phyloP scores from a whole-genome alignment of 192 early-diverging fungal species.

The Coemansia sp. region DNA sequence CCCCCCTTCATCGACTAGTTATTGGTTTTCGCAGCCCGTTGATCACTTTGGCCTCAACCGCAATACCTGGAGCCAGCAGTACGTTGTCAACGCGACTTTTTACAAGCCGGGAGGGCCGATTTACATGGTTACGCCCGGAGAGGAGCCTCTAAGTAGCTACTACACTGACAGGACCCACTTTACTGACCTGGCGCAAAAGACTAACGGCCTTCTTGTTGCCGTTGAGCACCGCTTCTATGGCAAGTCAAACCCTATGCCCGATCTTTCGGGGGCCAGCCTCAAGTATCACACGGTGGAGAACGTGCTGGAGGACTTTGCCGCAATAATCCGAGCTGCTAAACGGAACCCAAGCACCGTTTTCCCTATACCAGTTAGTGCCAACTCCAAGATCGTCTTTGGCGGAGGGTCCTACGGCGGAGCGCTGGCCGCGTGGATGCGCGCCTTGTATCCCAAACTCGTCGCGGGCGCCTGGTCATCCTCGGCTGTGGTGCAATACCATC shows the following conservation, averaged over 20 bases:
- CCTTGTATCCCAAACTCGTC: conserved; percentile 60
- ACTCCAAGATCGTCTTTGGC: conserved; percentile 44
- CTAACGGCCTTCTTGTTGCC: conserved; percentile 56
- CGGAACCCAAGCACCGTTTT: conserved; percentile 12
- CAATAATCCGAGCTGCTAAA: conserved; percentile 26
- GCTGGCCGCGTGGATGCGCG: conserved; percentile 70
- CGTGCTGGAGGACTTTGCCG: conserved; percentile 33
- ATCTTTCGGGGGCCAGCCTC: conserved; percentile 38
- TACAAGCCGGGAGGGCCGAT: conserved; percentile 44
- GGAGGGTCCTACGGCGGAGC: conserved; percentile 73
- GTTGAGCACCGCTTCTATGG: conserved; percentile 67
- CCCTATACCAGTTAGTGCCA: conserved; percentile 14
- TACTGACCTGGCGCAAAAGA: conserved; percentile 50
- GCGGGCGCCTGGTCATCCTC: conserved; percentile 68
- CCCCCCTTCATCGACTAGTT: conserved; percentile 20
- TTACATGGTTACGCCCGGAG: conserved; percentile 31
- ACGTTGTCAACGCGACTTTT: conserved; percentile 33
- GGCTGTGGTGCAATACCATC: conserved; percentile 60
- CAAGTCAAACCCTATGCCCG: conserved; percentile 51
- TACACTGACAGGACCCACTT: conserved; percentile 22
- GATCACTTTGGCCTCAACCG: conserved; percentile 33
- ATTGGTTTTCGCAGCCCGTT: conserved; percentile 35
- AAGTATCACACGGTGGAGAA: conserved; percentile 36
- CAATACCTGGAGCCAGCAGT: conserved; percentile 31
- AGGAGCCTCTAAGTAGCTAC: conserved; percentile 10